Base-by-base conservation (phyloP, 345 rosid species). In the Eutrema heterophyllum region DNA sequence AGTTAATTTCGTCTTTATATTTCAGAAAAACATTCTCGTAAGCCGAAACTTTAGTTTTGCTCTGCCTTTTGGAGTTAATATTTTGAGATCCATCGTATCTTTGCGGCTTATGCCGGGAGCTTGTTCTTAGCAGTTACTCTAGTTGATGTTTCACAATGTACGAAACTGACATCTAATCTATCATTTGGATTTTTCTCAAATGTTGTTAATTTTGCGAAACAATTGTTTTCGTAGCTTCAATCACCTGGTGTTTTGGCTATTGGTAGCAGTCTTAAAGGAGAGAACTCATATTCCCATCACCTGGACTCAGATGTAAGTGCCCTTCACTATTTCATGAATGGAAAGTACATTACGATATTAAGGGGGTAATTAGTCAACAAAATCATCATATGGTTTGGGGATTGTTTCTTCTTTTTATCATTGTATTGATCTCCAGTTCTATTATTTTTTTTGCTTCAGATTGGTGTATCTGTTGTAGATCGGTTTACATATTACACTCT, bases 281-380 rank as follows among this genome's bases (percentile, higher is more conserved):
- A 95, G 79, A 95, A 87, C 82, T 95, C 99, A n/a, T 95, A 92
- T 74, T 95, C 98, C 15, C 99, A 95, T 84, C 99, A 92, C 81
- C 81, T 95, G 78, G 99, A 92, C 79, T 86, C 98, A 57, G 97
- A 95, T 86, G 96, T 90, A 85, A 85, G 96, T 75, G 40, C 39
- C 27, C 58, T 67, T 60, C 39, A 52, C 45, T 26, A 55, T 50
- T 65, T 54, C 26, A 45, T 55, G 67, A 38, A 54, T 6, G 39
- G 14, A 61, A 41, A 16, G 5, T 66, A 48, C 43, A 15, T 39
- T 45, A 58, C 4, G 8, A 36, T 46, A 36, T 16, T 13, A 11
- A 13, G 27, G 48, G 40, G 58, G 55, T 11, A 35, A 15, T 32
- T 32, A 36, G 56, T 61, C 32, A 40, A 16, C 10, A 6, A 48